Evolutionary conservation across 805 yeast genomes (phyloP), one percentile per base, ranked within the genome.

Genomic region (Saturnispora halmiae): DNA sequence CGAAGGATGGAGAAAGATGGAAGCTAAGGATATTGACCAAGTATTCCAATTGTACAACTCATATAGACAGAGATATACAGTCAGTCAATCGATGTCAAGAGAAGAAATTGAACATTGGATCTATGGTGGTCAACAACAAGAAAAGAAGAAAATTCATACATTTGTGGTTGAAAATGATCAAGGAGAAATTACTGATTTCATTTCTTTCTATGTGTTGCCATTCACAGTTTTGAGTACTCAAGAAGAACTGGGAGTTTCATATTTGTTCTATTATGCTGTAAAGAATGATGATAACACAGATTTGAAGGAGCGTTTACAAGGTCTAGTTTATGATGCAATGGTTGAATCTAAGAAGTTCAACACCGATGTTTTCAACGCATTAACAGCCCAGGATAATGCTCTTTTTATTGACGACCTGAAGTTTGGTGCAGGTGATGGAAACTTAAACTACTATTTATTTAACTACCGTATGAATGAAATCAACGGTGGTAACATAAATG

Each of bases 351-450:
- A 82, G 58, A 59, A 66, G 31, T 61, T 68, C 36, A 71, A 72
- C 20, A 84, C 83, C 52, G 98, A 92, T 58, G 97, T 92, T 3
- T 85, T 90, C 71, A 92, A 92, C 58, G 95, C 96, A 8, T 68
- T 92, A 47, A 77, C 96, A 0, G 70, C 87, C 9, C 95, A 87
- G 64, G 98, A 92, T 56, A 92, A 92, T 59, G 70, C 86, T 13
- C 64, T 82, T 45, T 86, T 92, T 64, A 66, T 92, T 49, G 80
- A 84, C 20, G 78, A 82, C 30, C 70, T 83, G 62, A 84, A 85
- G 58, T 92, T 92, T 59, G 95, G 96, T 26, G 74, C 77, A 36
- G 98, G 98, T 33, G 97, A 90, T 59, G 98, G 98, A 0, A 73
- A 75, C 55, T 70, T 92, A 55, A 83, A 92, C 61, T 92, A 82